Conservation (phyloP, 106 monocot genomes). For the Platanthera zijinensis region DNA sequence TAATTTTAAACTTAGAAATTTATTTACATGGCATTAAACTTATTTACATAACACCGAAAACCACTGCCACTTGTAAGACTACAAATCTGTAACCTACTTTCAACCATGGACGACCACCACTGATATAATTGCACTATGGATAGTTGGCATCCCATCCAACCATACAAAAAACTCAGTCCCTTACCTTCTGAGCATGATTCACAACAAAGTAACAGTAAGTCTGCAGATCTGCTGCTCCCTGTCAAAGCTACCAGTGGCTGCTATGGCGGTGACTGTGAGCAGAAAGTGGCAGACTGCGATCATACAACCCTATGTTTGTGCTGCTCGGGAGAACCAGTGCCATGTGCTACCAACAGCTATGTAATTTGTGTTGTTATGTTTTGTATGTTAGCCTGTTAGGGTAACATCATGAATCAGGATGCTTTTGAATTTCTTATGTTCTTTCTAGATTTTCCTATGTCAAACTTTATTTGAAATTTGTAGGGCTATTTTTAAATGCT, state of each 20-base stretch:
- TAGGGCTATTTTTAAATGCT: background rate
- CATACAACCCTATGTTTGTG: background rate
- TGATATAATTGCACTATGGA: background rate
- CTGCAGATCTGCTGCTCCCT: too few relatives aligned
- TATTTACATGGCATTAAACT: background rate
- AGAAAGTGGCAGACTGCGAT: background rate
- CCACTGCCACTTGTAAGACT: background rate
- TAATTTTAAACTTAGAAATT: background rate
- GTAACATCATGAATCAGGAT: background rate
- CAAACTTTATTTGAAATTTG: background rate
- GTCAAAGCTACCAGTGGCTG: background rate
- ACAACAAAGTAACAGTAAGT: background rate
- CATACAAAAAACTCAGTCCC: background rate
- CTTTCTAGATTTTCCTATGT: background rate
- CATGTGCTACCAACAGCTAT: background rate
- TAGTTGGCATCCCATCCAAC: background rate
- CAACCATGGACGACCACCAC: background rate
- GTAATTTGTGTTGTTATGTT: background rate
- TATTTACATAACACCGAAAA: background rate
- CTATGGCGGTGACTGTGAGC: background rate
- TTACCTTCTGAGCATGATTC: background rate
- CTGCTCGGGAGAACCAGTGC: background rate
- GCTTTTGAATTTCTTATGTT: background rate
- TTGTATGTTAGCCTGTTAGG: background rate
- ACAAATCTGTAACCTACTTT: background rate